These are phyloP conservation scores for Penicillium longicatenatum DNA, from an alignment of 495 filamentous ascomycete species.

Conservation along the genomic window DNA sequence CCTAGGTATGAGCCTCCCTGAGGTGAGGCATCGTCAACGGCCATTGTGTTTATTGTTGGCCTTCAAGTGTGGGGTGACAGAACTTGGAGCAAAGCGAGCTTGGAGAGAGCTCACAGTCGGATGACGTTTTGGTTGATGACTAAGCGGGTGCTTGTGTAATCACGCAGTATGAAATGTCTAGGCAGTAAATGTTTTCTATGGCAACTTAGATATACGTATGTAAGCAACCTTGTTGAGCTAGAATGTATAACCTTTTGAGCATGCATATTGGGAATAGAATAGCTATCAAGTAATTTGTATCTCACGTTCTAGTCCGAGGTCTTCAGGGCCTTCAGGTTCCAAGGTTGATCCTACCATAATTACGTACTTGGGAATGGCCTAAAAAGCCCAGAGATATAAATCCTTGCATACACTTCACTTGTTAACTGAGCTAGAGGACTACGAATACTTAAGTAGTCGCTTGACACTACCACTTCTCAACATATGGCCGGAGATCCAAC, in stretches of 20 bases:
- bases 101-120: constrained; percentile 1
- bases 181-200: no score
- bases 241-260: no score
- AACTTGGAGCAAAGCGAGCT: background rate
- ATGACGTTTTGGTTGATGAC: constrained; percentile 5
- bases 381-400: background rate
- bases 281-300: no score
- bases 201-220: no score
- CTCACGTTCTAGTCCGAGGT: no score
- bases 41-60: constrained; percentile 20
- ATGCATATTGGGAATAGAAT: no score
- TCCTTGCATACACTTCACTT: background rate
- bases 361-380: no score
- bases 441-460: background rate
- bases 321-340: no score
- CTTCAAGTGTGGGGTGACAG: background rate
- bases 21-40: constrained; percentile 25
- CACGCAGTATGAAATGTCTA: background rate
- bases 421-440: background rate
- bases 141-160: background rate
- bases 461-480: constrained; percentile 68
- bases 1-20: constrained; percentile 14
- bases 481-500: constrained; percentile 76
- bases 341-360: no score
- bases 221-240: no score